Evolutionary conservation across 2,329 filamentous ascomycete species (phyloP), one percentile per base, ranked within the genome.

Genomic region (Intubia oerlemansii): DNA sequence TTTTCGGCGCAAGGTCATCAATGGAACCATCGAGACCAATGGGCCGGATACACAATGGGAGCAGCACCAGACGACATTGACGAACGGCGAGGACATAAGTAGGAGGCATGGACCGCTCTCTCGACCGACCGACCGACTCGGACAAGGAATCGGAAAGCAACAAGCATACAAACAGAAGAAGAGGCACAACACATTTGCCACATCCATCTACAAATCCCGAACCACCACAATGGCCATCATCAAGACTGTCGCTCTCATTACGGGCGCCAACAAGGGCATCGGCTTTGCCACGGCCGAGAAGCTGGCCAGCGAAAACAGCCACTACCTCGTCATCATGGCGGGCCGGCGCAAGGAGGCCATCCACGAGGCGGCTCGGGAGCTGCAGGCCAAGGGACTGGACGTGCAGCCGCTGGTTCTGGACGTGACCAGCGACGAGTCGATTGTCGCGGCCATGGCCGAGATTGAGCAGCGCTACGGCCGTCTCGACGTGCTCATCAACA

Each of bases 241-340:
- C 31, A 34, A 36, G 26, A 38, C 36, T 3, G 17, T 38, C 6
- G 43, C 44, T 26, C 45, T 55, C 25, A 40, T 56, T 25, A 51
- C 50, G 5, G 52, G 52, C 6, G 51, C 46, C 20, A 58, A 55
- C 37, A 44, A 49, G 36, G 53, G 53, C 25, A 48, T 57, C 13
- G 54, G 54, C 27, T 52, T 50, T 34, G 51, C 52, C 31, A 48
- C 45, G 6, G 45, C 48, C 13, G 49, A 51, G 31, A 48, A 52
- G 20, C 41, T 59, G 13, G 42, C 46, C 7, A 40, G 43, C 13
- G 47, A 49, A 10, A 40, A 45, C 25, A 36, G 40, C 10, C 41
- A 45, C 30, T 55, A 55, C 37, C 45, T 52, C 32, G 39, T 56
- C 30, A 42, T 58, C 21, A 34, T 57, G 22, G 42, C 46, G 8